phyloP scores from a whole-genome alignment of 495 filamentous ascomycete genomes.

The Tuber borchii region DNA sequence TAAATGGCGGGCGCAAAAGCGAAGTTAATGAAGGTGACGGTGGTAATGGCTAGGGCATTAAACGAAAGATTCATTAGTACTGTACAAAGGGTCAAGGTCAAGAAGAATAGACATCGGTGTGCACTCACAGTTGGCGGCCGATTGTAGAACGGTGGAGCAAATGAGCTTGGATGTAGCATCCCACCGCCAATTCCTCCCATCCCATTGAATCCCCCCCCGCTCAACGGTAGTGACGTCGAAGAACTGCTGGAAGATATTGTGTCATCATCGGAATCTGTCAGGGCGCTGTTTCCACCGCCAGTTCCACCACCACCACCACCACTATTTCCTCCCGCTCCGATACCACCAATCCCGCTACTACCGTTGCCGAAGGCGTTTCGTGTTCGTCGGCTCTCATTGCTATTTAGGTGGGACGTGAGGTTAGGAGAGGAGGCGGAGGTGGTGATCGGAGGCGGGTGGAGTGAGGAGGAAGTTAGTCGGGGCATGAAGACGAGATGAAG shows the following conservation, averaged over 20 bases:
- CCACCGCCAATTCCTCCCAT: constrained; percentile 18
- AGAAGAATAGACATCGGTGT: neutral
- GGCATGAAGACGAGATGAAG: constrained; percentile 25
- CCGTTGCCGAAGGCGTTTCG: constrained; percentile 11
- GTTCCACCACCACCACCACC: constrained; percentile 3
- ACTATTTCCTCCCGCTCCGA: constrained; percentile 2
- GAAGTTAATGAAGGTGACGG: constrained; percentile 94
- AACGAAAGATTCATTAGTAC: constrained; percentile 7
- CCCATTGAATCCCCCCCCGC: constrained; percentile 20
- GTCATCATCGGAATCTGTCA: constrained; percentile 23
- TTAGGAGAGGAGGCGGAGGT: constrained; percentile 32
- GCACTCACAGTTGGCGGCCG: constrained; percentile 60
- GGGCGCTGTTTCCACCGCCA: constrained; percentile 11
- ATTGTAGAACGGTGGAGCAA: constrained; percentile 84
- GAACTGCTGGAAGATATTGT: constrained; percentile 31
- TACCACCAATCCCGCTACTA: constrained; percentile 12
- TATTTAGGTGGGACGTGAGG: constrained; percentile 9
- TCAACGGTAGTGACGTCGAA: constrained; percentile 24
- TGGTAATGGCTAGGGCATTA: constrained; percentile 56
- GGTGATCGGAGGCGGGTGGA: constrained; percentile 33
- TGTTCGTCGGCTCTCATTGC: constrained; percentile 26
- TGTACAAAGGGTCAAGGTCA: neutral
- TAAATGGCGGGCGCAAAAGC: constrained; percentile 70
- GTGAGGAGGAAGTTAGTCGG: constrained; percentile 16
- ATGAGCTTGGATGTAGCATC: constrained; percentile 52